A percentile compares a stretch with the other conserved stretches of the same genome.
Conservation (phyloP, 2,329 filamentous ascomycete genomes). For the Fusarium sp. region DNA sequence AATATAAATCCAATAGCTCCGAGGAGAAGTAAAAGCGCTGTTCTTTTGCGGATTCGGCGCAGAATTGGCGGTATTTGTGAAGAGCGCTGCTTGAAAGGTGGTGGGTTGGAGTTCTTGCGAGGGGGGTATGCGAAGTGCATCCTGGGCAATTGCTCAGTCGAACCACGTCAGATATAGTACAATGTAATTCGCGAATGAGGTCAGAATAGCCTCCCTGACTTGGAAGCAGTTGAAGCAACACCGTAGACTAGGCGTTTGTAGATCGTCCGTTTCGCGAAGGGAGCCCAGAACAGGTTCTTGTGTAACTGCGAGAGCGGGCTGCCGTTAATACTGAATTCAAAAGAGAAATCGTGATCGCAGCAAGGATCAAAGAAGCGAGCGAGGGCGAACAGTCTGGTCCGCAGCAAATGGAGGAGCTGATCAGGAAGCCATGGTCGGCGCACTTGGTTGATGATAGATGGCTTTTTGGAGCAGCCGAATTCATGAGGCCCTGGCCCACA, state of each 20-base stretch:
- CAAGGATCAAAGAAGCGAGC: constrained; percentile 19
- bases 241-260: background rate
- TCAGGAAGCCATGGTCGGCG: constrained; percentile 25
- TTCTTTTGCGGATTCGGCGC: constrained; percentile 70
- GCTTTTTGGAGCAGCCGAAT: constrained; percentile 35
- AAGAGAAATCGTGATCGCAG: background rate
- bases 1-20: constrained; percentile 67
- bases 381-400: constrained; percentile 6
- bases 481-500: constrained; percentile 36
- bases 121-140: constrained; percentile 94
- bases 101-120: constrained; percentile 81
- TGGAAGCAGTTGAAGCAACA: constrained; percentile 7
- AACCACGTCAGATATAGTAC: background rate
- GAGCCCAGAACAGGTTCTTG: constrained; percentile 10
- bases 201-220: background rate
- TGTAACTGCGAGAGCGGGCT: constrained; percentile 17
- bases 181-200: background rate
- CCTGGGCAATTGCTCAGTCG: constrained; percentile 36
- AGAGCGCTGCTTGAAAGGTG: constrained; percentile 72
- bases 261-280: constrained; percentile 5
- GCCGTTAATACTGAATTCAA: background rate
- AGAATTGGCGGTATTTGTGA: constrained; percentile 60
- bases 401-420: background rate
- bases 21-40: constrained; percentile 62
- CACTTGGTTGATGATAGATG: constrained; percentile 34